Evolutionary conservation across 257 asterid genomes (phyloP), one percentile per base, ranked within the genome.

Genomic region (Gardenia jasminoides): DNA sequence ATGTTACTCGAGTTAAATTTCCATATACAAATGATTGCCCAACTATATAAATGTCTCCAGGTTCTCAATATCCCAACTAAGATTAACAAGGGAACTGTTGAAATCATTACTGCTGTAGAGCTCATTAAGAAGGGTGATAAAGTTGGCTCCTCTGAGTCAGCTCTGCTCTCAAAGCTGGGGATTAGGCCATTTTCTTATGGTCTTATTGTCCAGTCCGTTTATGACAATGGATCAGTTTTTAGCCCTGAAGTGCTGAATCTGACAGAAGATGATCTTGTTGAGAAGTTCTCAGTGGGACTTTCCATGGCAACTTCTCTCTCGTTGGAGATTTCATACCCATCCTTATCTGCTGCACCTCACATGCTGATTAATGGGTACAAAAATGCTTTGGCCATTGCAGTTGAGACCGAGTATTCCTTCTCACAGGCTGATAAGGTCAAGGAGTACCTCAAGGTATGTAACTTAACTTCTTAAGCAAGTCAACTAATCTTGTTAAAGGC

Each of bases 151-250:
- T 81, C 84, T 22, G 81, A 81, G 44, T 71, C 81, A 31, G 78
- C 84, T 43, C 64, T 81, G 50, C 84, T 76, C 3, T 43, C 84
- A 7, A 77, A 76, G 46, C 84, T 81, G 20, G 81, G 78, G n/a
- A 77, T 81, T 8, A 61, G 78, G 69, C 81, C 81, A 65, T 81
- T 81, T 76, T 80, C 84, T 33, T 80, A 76, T n/a, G 84, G 84
- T 58, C 84, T 75, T 26, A 16, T 80, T 17, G 75, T 81, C 10
- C 54, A 6, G 48, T 76, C 71, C 19, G 81, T 81, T 11, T 81
- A 48, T 31, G 78, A 81, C 39, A 77, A 72, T 24, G 84, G 81
- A 19, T 70, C 81, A 0, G 76, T 81, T 61, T 81, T 81, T 46
- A 76, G 79, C 69, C 84, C 80, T 22, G 67, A 46, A 5, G 76